Evolutionary conservation across 371 early-diverging fungal genomes (phyloP), one percentile per base, ranked within the genome.

Genomic region (Parasitella parasitica): DNA sequence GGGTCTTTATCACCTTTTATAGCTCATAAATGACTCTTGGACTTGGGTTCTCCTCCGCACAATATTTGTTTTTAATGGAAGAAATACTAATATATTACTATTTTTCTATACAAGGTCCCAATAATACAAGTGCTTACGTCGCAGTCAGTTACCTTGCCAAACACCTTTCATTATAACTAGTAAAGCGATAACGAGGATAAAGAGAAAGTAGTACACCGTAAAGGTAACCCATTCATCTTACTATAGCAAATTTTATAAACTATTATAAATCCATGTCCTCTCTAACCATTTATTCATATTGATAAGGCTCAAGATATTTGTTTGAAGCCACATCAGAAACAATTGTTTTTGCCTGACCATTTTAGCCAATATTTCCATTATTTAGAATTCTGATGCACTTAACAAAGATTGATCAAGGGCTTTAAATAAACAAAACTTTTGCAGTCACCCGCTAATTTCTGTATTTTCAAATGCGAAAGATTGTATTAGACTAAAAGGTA

Each of bases 181-280:
- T 57, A 57, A 57, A 57, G 58, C 36, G 58, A 49, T 57, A 57
- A 57, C 49, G 58, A 57, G 58, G 58, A 57, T 57, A 57, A 57
- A 57, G 58, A 57, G 58, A 57, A 57, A 49, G 36, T 48, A 49
- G 34, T 57, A 49, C 36, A 57, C 58, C 16, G 49, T 35, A 48
- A 57, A 57, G 49, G 49, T 57, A 57, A 57, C 58, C 36, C 56
- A 56, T 56, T 27, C 43, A 56, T 56, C 56, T 56, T 43, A 56
- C 30, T 56, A 56, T 30, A 56, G 30, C 56, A 56, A 56, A 30
- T 56, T 16, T 39, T 56, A 56, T 56, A 56, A 56, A 56, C 56
- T 56, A 54, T 54, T 38, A 56, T 56, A 56, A 56, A 56, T 56
- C 28, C 43, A 32, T 43, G 57, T 56, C 57, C 4, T 56, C 41